These are phyloP conservation scores for Blumeria hordei DNA, from an alignment of 2,329 filamentous ascomycete genomes.

Conservation along the genomic window DNA sequence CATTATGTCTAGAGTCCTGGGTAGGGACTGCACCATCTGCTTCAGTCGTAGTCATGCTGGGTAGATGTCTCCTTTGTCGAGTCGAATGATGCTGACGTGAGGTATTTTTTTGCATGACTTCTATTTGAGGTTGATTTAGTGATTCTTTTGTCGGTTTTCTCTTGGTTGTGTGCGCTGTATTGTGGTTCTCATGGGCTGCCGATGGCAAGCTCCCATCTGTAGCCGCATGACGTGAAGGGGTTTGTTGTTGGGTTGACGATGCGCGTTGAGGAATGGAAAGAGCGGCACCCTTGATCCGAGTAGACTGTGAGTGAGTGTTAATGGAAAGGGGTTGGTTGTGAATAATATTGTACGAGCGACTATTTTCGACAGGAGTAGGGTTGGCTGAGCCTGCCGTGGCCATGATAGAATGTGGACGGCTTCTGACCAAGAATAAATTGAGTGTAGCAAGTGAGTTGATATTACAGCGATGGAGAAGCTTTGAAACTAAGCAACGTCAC, in stretches of 20 bases:
- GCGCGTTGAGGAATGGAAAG: constrained; percentile 3
- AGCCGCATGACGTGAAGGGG: constrained; percentile 18
- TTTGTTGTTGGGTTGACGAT: constrained; percentile 12
- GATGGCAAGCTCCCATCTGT: constrained; percentile 24
- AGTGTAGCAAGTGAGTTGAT: no score
- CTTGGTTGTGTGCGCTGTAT: constrained; percentile 24
- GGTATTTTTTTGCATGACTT: constrained; percentile 4
- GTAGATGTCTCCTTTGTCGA: constrained; percentile 15
- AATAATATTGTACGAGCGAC: neutral
- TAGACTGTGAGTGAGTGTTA: neutral
- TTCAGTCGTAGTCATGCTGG: constrained; percentile 24
- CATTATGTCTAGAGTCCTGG: constrained; percentile 22
- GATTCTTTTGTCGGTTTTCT: constrained; percentile 13
- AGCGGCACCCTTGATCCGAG: neutral
- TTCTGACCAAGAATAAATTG: no score
- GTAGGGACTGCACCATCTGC: constrained; percentile 28
- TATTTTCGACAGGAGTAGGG: neutral
- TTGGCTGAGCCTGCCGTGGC: neutral
- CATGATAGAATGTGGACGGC: neutral
- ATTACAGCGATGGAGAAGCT: no score
- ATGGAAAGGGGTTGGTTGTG: neutral
- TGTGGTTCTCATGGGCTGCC: constrained; percentile 50
- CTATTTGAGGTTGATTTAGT: constrained; percentile 6
- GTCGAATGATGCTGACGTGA: constrained; percentile 7
- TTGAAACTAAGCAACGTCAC: no score